phyloP scores from a whole-genome alignment of 495 filamentous ascomycete genomes.

The Penicillium herquei region DNA sequence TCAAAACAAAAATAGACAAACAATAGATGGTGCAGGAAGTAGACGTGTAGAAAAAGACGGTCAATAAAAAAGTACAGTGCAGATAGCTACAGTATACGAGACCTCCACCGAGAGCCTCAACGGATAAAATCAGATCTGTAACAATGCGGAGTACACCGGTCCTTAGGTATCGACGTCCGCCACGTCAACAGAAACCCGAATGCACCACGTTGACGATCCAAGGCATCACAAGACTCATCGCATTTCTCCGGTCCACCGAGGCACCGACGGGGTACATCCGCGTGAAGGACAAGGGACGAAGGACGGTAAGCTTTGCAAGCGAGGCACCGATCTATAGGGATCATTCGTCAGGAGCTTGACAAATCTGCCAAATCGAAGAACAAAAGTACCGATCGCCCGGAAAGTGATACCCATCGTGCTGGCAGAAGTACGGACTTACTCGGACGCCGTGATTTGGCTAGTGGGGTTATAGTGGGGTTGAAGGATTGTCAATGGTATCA shows the following conservation, averaged over 20 bases:
- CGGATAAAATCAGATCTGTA: not conserved
- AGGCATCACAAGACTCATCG: not conserved
- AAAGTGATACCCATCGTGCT: not conserved
- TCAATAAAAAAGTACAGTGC: not conserved
- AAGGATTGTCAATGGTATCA: no score
- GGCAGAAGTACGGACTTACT: not conserved
- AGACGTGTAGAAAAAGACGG: not conserved
- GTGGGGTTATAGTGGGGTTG: not conserved
- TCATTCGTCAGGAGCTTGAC: not conserved
- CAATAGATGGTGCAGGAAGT: not conserved
- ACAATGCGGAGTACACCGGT: not conserved
- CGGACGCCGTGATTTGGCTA: not conserved
- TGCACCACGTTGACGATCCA: not conserved
- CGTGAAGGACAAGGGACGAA: no score
- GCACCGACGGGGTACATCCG: no score
- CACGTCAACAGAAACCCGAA: not conserved
- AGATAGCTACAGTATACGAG: not conserved
- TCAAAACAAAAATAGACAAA: not conserved
- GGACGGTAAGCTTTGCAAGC: not conserved
- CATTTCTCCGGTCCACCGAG: no score
- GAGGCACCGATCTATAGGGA: not conserved
- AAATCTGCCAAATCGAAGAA: not conserved
- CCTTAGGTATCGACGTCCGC: not conserved
- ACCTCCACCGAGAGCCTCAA: not conserved
- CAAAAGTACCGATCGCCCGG: conserved; percentile 5